These are phyloP conservation scores for Saksenaea vasiformis DNA, from an alignment of 371 early-diverging fungal species.

Conservation along the genomic window DNA sequence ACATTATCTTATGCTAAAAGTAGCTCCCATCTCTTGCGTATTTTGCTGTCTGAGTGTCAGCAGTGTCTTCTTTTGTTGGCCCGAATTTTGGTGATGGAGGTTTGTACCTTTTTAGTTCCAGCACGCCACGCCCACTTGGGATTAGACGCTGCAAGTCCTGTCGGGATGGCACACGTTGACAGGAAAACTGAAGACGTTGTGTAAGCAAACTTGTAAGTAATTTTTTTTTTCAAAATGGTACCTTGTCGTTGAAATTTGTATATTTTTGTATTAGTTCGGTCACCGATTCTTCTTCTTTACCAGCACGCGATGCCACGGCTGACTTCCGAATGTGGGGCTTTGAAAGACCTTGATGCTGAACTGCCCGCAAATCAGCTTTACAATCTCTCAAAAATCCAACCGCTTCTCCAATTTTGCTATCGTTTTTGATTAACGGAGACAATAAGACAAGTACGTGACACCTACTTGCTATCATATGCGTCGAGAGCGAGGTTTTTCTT, in stretches of 20 bases:
- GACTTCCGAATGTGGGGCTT: conserved; percentile 40
- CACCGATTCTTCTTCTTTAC: conserved; percentile 54
- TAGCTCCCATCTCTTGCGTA: conserved; percentile 10
- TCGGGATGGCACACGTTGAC: conserved; percentile 51
- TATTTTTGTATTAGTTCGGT: conserved; percentile 47
- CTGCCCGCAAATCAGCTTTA: conserved; percentile 48
- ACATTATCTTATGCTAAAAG: background rate
- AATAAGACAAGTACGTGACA: background rate
- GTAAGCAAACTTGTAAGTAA: background rate
- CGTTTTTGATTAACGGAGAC: background rate
- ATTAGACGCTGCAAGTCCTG: conserved; percentile 57
- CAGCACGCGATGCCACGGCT: conserved; percentile 51
- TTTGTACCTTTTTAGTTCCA: conserved; percentile 50
- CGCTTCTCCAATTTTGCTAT: conserved; percentile 63
- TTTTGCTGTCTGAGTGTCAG: conserved; percentile 5
- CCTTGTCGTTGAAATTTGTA: conserved; percentile 62
- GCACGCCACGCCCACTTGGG: conserved; percentile 60
- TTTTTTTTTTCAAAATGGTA: conserved; percentile 16
- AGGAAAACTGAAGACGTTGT: conserved; percentile 41
- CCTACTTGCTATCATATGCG: conserved; percentile 65
- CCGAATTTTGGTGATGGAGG: conserved; percentile 59
- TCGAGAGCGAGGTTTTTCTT: conserved; percentile 64
- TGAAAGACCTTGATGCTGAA: conserved; percentile 57
- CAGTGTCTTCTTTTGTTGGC: conserved; percentile 21
- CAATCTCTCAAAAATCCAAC: conserved; percentile 61